Percentiles rank a stretch among this genome's conserved stretches.
phyloP scores from a whole-genome alignment of 176 grass and related monocot species.

The Saccharum spontaneum region DNA sequence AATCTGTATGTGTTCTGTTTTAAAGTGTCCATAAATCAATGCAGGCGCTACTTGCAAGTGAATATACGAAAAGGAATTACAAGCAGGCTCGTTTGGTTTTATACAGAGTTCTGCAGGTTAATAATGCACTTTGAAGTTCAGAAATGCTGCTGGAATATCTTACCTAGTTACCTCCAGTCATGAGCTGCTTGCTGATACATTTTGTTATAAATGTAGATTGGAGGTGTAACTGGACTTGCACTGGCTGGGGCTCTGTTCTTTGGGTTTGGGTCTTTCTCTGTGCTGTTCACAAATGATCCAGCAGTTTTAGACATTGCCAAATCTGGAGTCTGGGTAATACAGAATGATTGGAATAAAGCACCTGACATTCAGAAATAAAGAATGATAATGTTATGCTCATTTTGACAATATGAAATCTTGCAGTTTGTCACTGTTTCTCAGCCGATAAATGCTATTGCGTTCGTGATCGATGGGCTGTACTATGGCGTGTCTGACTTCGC shows the following conservation, averaged over 20 bases:
- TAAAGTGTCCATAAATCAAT: slow-evolving; percentile 2
- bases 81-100: slow-evolving; percentile 64
- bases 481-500: slow-evolving; percentile 89
- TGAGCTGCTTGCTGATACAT: neutral
- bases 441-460: slow-evolving; percentile 80
- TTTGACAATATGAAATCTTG: slow-evolving; percentile 14
- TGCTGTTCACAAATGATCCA: slow-evolving; percentile 73
- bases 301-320: slow-evolving; percentile 60
- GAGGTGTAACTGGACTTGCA: slow-evolving; percentile 60
- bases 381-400: neutral
- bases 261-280: slow-evolving; percentile 71
- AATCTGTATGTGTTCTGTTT: neutral
- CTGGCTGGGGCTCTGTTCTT: slow-evolving; percentile 59
- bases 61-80: slow-evolving; percentile 75
- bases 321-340: slow-evolving; percentile 79
- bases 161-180: neutral
- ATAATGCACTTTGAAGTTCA: neutral
- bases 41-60: slow-evolving; percentile 79
- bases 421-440: slow-evolving; percentile 94
- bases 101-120: slow-evolving; percentile 74
- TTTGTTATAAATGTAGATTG: slow-evolving; percentile 54
- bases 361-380: neutral
- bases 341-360: neutral
- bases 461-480: slow-evolving; percentile 80
- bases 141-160: neutral